Base-by-base conservation (phyloP, 164 flowering plant genomes). In the Sextonia rubra region DNA sequence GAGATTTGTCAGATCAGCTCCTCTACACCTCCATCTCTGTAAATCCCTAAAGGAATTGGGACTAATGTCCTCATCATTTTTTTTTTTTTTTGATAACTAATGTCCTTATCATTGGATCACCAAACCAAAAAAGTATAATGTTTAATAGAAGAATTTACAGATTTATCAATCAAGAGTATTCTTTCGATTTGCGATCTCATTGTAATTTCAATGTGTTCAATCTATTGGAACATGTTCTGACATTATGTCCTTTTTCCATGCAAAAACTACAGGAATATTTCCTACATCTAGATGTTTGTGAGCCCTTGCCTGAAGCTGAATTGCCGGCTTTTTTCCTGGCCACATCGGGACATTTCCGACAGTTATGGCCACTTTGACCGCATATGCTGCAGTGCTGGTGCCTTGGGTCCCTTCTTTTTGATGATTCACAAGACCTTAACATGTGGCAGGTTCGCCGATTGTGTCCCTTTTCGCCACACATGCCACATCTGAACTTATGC, bases 401-500 rank as follows among this genome's bases (percentile, higher is more conserved):
- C 26, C 37, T 66, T 74, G 24, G 62, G 55, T 20, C 44, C 32
- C 52, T 56, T 29, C 32, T 75, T 61, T 69, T 77, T 68, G 75
- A 78, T 24, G 78, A 24, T 64, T 78, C 73, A 32, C 60, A 68
- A 68, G 70, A 27, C 68, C 69, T 82, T 20, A 82, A 78, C 77
- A 75, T 86, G 4, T 63, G 74, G 56, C 97, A 94, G 26, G 92
- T 90, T 84, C 90, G 86, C 74, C 85, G 77, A 79, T 91, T 94
- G 79, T 94, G 98, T 55, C 98, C 98, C 69, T 77, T 85, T 73
- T 85, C 83, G 30, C 98, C 90, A 74, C 98, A 94, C 52, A 88
- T 52, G 11, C 85, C 73, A 70, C 98, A 94, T 75, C 63, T 84
- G 84, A 80, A 88, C 68, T 81, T 76, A 18, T 27, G 25, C 80